These are phyloP conservation scores for Fraxinus ornus DNA, from an alignment of 305 asterid genomes.

Conservation along the genomic window DNA sequence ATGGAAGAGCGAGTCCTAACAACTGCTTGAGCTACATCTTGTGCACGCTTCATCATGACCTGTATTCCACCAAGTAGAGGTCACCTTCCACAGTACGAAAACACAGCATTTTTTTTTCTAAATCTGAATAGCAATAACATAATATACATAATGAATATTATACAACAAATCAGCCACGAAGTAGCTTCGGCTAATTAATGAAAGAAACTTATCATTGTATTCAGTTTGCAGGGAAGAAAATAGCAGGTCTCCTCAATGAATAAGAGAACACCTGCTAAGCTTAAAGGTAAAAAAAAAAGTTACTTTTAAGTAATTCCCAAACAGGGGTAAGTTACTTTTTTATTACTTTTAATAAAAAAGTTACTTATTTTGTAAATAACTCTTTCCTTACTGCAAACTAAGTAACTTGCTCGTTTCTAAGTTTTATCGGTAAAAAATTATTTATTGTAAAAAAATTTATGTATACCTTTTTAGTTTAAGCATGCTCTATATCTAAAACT, in stretches of 20 bases:
- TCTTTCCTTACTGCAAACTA: background rate
- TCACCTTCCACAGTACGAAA: constrained; percentile 13
- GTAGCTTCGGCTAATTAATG: background rate
- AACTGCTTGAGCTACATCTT: constrained; percentile 89
- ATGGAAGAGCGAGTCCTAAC: constrained; percentile 72
- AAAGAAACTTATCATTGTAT: background rate
- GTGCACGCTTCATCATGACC: constrained; percentile 93
- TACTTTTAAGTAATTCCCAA: background rate
- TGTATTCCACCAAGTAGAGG: constrained; percentile 23
- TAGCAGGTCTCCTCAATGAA: background rate
- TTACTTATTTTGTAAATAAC: background rate
- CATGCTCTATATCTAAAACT: background rate
- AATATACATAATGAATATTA: background rate
- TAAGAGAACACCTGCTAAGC: background rate
- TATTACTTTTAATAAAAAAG: background rate
- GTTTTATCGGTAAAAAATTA: background rate
- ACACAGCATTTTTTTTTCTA: background rate
- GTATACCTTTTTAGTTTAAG: background rate
- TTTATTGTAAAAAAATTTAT: background rate
- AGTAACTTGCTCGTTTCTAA: background rate
- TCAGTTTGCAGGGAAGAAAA: background rate
- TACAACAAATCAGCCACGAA: background rate
- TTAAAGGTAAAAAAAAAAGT: background rate
- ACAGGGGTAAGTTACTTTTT: background rate
- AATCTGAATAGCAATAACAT: background rate